Conservation (phyloP, 2,329 filamentous ascomycete genomes). For the Truncatella angustata region DNA sequence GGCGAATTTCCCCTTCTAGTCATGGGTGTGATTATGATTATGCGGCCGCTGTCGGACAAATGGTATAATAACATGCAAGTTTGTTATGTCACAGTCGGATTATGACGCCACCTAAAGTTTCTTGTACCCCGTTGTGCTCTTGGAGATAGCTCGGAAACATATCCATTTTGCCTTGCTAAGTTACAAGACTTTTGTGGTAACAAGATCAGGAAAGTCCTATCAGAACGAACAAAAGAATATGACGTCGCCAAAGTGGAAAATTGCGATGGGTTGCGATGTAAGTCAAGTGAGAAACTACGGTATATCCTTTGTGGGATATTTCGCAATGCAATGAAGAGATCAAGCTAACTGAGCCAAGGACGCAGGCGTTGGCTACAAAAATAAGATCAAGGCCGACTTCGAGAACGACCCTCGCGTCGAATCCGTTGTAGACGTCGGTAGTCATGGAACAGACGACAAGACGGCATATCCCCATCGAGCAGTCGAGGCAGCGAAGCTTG, state of each 20-base stretch:
- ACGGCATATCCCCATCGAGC: slow-evolving; percentile 78
- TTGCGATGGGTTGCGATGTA: slow-evolving; percentile 55
- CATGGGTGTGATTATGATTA: not conserved
- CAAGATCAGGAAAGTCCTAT: no score
- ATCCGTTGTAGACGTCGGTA: slow-evolving; percentile 69
- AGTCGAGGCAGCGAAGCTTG: slow-evolving; percentile 63
- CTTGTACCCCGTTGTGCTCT: not conserved
- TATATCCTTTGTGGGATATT: no score
- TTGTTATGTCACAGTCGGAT: not conserved
- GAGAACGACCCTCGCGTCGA: slow-evolving; percentile 62
- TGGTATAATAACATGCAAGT: not conserved
- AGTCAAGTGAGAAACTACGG: slow-evolving; percentile 20
- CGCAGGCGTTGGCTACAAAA: slow-evolving; percentile 74
- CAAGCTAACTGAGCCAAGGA: slow-evolving; percentile 35
- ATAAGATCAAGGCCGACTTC: slow-evolving; percentile 68
- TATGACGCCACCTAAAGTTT: not conserved
- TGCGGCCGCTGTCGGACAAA: not conserved
- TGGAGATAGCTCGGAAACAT: no score
- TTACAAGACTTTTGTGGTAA: not conserved
- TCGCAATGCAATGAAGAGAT: no score
- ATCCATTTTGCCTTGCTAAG: no score
- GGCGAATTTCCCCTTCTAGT: not conserved
- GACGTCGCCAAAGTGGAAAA: slow-evolving; percentile 47
- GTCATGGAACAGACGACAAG: slow-evolving; percentile 62
- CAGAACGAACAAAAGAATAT: slow-evolving; percentile 26